Conservation (phyloP, 2,329 filamentous ascomycete genomes). For the Myriosclerotinia scirpicola region DNA sequence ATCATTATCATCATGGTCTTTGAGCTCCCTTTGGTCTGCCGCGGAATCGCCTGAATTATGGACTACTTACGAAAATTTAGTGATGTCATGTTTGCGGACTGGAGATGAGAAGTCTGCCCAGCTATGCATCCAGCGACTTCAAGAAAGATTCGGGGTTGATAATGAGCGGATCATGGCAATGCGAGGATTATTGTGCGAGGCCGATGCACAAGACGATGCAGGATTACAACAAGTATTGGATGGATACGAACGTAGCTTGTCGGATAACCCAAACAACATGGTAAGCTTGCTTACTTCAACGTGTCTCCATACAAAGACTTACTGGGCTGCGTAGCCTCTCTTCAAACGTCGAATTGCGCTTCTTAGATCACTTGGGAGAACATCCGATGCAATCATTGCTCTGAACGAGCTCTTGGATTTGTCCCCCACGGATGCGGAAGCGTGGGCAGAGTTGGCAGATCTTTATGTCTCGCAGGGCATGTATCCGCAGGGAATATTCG, state of each 20-base stretch:
- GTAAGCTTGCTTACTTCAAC: constrained; percentile 53
- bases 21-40: constrained; percentile 54
- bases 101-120: constrained; percentile 79
- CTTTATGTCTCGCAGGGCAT: constrained; percentile 79
- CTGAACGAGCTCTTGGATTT: constrained; percentile 76
- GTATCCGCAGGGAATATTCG: constrained; percentile 80
- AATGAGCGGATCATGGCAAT: constrained; percentile 88
- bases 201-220: constrained; percentile 64
- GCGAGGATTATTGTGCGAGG: constrained; percentile 80
- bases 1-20: constrained; percentile 54
- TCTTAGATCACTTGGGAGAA: constrained; percentile 69
- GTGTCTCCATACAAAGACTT: constrained; percentile 21
- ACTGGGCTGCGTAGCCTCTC: constrained; percentile 62
- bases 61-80: constrained; percentile 81
- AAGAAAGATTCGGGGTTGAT: constrained; percentile 73
- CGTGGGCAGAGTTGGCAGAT: constrained; percentile 89
- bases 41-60: constrained; percentile 78
- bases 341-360: constrained; percentile 82
- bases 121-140: constrained; percentile 71
- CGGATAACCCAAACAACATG: constrained; percentile 75
- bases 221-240: constrained; percentile 69
- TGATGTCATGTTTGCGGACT: constrained; percentile 79
- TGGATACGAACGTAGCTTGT: constrained; percentile 75
- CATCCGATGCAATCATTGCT: constrained; percentile 70
- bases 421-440: constrained; percentile 86